A percentile compares a stretch with the other conserved stretches of the same genome.
phyloP scores from a whole-genome alignment of 768 basidiomycete genomes.

The Termitomyces sp. region DNA sequence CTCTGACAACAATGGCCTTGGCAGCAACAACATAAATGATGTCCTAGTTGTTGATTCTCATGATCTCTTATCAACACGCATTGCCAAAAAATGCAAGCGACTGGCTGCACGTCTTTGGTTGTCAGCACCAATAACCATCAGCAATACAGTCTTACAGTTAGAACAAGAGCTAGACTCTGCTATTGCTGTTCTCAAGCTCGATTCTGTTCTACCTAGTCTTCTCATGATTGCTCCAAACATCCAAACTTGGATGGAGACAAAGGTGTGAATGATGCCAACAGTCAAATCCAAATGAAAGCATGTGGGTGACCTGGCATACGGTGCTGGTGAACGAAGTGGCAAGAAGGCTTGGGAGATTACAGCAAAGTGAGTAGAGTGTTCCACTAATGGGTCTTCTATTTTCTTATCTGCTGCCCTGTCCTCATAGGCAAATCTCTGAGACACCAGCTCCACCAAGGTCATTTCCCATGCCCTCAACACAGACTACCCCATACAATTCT shows the following conservation, averaged over 20 bases:
- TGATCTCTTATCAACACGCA: too few species aligned
- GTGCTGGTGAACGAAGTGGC: slow-evolving; percentile 2
- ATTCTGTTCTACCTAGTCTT: neutral
- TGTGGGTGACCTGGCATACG: neutral
- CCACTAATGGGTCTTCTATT: too few species aligned
- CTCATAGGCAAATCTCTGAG: too few species aligned
- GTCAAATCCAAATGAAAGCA: neutral
- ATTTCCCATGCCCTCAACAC: too few species aligned
- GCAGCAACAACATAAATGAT: neutral
- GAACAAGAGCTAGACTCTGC: neutral
- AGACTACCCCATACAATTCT: too few species aligned
- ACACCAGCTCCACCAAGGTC: too few species aligned
- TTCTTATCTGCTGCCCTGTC: too few species aligned
- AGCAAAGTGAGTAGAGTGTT: too few species aligned
- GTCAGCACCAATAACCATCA: too few species aligned
- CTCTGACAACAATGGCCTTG: neutral
- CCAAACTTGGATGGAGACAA: neutral
- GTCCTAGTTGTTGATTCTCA: too few species aligned
- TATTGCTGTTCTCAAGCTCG: neutral
- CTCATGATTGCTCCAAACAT: neutral
- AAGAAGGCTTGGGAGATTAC: neutral
- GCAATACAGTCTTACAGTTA: neutral
- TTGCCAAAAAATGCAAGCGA: neutral
- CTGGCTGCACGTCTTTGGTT: neutral
- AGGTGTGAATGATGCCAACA: neutral